Conservation (phyloP, 441 rosid genomes). For the Heliophila coronopifolia region DNA sequence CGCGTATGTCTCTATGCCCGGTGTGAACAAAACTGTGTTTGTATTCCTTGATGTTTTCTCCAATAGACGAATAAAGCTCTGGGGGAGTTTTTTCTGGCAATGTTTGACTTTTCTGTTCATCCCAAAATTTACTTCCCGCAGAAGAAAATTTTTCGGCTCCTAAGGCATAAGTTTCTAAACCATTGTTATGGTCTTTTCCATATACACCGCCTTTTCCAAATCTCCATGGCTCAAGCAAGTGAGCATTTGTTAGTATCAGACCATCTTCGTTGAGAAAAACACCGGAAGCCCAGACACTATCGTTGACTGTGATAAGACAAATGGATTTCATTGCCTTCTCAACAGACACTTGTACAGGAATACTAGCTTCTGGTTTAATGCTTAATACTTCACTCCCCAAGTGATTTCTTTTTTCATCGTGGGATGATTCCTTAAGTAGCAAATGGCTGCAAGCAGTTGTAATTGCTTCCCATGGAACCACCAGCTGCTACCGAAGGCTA, state of each 20-base stretch:
- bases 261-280: conserved; percentile 75
- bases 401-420: conserved; percentile 37
- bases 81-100: conserved; percentile 17
- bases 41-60: conserved; percentile 30
- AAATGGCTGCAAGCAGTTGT: conserved; percentile 77
- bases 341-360: conserved; percentile 27
- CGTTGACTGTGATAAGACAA: conserved; percentile 69
- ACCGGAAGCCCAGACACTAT: conserved; percentile 93
- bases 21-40: conserved; percentile 33
- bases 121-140: conserved; percentile 22
- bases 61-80: conserved; percentile 21
- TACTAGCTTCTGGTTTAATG: conserved; percentile 7
- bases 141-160: conserved; percentile 33
- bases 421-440: conserved; percentile 62
- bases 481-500: conserved; percentile 95
- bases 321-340: conserved; percentile 67
- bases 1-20: conserved; percentile 44
- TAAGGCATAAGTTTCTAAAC: conserved; percentile 15
- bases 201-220: conserved; percentile 58
- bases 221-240: conserved; percentile 93
- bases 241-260: conserved; percentile 85
- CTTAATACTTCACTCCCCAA: conserved; percentile 19
- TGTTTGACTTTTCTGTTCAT: conserved; percentile 27
- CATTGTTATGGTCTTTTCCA: conserved; percentile 32
- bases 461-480: conserved; percentile 98